Percentiles rank a stretch among this genome's conserved stretches.
These are phyloP conservation scores for Artemisia argyi DNA, from an alignment of 129 eudicot genomes.

Conservation along the genomic window DNA sequence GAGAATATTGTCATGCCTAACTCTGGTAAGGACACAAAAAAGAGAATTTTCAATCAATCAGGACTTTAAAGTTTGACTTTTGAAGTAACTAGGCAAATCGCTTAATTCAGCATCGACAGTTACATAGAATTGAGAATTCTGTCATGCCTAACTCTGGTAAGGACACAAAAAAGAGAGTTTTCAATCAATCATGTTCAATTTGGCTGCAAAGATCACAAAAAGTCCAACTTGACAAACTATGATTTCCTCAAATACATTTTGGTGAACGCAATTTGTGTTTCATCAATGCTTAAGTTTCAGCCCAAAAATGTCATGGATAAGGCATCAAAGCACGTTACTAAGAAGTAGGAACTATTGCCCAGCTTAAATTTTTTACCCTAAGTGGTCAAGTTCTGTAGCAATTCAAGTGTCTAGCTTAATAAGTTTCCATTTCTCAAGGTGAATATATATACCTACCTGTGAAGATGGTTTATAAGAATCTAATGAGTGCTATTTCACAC, in stretches of 20 bases:
- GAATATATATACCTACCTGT: no score
- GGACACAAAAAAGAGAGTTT: neutral
- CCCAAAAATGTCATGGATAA: no score
- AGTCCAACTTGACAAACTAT: neutral
- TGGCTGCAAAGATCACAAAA: neutral
- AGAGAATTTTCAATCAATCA: neutral
- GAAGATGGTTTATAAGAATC: no score
- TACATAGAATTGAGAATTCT: neutral
- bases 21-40: neutral
- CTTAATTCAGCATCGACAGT: neutral
- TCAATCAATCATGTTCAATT: neutral
- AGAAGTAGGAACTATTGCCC: no score
- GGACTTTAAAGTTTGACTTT: neutral
- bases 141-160: conserved; percentile 15
- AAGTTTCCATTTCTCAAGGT: no score
- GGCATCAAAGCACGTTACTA: no score
- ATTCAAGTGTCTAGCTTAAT: no score
- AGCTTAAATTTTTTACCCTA: no score
- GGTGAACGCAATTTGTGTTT: neutral
- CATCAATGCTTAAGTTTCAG: neutral
- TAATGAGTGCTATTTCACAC: no score
- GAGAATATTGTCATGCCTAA: conserved; percentile 19
- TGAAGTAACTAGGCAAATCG: conserved; percentile 13
- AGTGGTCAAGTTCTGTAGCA: no score
- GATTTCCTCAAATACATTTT: neutral